phyloP scores from a whole-genome alignment of 23 red algal genomes.

The Porphyridium purpureum region DNA sequence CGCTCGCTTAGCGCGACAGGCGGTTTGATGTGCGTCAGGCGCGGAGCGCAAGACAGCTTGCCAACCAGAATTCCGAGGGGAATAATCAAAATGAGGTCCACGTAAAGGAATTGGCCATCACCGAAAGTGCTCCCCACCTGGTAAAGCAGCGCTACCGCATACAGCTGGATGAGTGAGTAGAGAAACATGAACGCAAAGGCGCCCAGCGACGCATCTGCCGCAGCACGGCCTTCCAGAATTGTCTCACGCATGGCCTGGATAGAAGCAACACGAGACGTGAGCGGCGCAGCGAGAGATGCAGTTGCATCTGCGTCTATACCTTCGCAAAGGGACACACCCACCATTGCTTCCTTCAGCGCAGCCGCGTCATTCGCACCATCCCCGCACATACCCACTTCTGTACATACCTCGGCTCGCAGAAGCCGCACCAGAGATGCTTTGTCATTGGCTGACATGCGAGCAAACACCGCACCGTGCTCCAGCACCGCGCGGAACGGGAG shows the following conservation, averaged over 20 bases:
- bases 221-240: conserved; percentile 10
- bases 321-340: conserved; percentile 9
- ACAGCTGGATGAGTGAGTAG: conserved; percentile 13
- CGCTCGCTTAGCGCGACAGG: neutral
- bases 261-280: conserved; percentile 1
- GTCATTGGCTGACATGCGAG: conserved; percentile 25
- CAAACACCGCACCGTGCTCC: conserved; percentile 16
- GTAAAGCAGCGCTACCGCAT: conserved; percentile 5
- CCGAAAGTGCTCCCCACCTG: neutral
- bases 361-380: conserved; percentile 28
- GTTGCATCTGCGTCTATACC: conserved; percentile 11
- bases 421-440: conserved; percentile 18
- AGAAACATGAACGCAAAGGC: conserved; percentile 18
- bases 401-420: neutral
- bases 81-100: conserved; percentile 20
- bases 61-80: conserved; percentile 12
- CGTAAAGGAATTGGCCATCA: conserved; percentile 19
- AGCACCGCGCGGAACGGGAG: no score
- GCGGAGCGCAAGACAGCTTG: neutral
- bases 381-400: conserved; percentile 16
- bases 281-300: conserved; percentile 16
- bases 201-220: conserved; percentile 11
- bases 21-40: neutral
- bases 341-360: conserved; percentile 13
- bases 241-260: conserved; percentile 8